Base-by-base conservation (phyloP, 257 asterid species). In the Nicotiana knightiana region DNA sequence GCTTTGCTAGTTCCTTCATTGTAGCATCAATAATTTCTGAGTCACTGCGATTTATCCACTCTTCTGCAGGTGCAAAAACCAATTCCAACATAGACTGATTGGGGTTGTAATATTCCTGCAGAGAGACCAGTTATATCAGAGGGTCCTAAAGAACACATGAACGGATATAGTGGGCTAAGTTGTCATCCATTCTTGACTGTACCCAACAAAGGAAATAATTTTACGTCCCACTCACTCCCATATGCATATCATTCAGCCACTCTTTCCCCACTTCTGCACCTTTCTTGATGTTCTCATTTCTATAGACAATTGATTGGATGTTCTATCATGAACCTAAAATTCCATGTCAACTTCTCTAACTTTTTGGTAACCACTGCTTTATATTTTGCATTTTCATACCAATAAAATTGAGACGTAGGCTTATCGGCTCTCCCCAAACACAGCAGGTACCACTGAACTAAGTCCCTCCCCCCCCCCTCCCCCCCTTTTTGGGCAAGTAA, bases 31-130 rank as follows among this genome's bases (percentile, higher is more conserved):
- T 91, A 77, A 96, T 96, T 78, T 96, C 99, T 64, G 92, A 90
- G 66, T 96, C 90, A 46, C 97, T 93, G 8, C 93, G 54, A 4
- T 97, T 93, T 82, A 96, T 88, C 98, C 99, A 96, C 86, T 94
- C 99, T 87, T 96, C 98, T 9, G 98, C 98, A 6, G 99, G 99
- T 11, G 99, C 98, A 58, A 95, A 96, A 65, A 96, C 99, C 88
- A 96, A 85, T 92, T 96, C 98, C 92, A 96, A 68, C 99, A 96
- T 96, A 24, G 99, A 93, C 84, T 87, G 81, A 77, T 94, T 91
- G 43, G 99, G 99, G 75, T 85, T 64, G 82, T 93, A 94, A 84
- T 96, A 94, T 86, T 96, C 99, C 99, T 96, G 92, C 87, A 88
- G 18, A 75, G 79, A 75, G 15, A 39, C 46, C 63, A 75, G 28